phyloP scores from a whole-genome alignment of 1,284 basidiomycete genomes.

The Phaffia rhodozyma region DNA sequence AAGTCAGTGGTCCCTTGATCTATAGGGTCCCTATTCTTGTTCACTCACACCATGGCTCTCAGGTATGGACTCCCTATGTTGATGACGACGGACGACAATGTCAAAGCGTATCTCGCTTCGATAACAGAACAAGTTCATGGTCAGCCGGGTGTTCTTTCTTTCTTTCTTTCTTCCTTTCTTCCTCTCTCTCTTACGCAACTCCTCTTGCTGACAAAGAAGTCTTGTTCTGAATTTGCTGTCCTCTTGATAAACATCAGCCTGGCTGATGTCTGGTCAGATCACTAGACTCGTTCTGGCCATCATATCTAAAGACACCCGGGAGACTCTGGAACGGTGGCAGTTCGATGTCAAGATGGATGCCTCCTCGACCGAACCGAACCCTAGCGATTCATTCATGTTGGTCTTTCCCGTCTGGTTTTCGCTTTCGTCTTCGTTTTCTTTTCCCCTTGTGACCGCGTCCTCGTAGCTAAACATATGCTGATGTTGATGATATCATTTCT shows the following conservation, averaged over 20 bases:
- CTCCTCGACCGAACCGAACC: conserved; percentile 20
- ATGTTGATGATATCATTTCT: background rate
- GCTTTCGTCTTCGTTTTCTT: background rate
- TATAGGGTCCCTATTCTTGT: background rate
- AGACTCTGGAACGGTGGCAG: conserved; percentile 92
- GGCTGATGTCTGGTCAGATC: conserved; percentile 81
- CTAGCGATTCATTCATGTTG: background rate
- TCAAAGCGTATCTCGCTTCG: conserved; percentile 85
- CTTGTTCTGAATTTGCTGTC: background rate
- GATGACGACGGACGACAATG: conserved; percentile 79
- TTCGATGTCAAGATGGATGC: conserved; percentile 76
- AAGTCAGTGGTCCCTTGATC: conserved; percentile 39
- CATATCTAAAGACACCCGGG: conserved; percentile 83
- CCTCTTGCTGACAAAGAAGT: background rate
- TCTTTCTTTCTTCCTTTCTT: background rate
- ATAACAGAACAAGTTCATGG: conserved; percentile 83
- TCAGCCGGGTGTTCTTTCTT: conserved; percentile 36
- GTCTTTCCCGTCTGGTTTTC: background rate
- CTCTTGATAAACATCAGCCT: conserved; percentile 43
- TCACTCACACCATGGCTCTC: conserved; percentile 27
- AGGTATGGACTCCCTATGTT: conserved; percentile 87
- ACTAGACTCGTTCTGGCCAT: conserved; percentile 91
- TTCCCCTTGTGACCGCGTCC: conserved; percentile 28
- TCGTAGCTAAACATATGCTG: conserved; percentile 44
- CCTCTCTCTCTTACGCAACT: background rate